Percentiles rank a stretch among this genome's conserved stretches.
These are phyloP conservation scores for Lentinula sp. DNA, from an alignment of 768 basidiomycete genomes.

Conservation along the genomic window DNA sequence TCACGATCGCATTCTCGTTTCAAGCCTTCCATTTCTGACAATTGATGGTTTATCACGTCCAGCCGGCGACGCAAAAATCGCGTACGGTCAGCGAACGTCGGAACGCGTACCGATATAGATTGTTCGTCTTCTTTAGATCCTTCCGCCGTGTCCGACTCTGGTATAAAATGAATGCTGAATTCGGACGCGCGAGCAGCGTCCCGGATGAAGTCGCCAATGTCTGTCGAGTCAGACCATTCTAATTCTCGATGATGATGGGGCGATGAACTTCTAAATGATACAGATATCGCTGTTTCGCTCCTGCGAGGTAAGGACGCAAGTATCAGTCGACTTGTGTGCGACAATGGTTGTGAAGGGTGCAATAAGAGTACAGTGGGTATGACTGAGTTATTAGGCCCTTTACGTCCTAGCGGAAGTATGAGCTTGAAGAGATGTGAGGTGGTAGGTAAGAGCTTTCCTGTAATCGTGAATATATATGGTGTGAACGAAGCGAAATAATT, in stretches of 20 bases:
- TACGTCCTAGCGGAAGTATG: slow-evolving; percentile 41
- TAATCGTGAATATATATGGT: background rate
- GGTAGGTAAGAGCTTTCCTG: slow-evolving; percentile 58
- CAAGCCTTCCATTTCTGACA: slow-evolving; percentile 44
- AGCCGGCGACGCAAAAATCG: slow-evolving; percentile 48
- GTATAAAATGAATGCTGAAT: slow-evolving; percentile 42
- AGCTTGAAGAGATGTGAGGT: slow-evolving; percentile 63
- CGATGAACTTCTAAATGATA: slow-evolving; percentile 42
- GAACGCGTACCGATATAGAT: slow-evolving; percentile 47
- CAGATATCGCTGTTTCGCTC: slow-evolving; percentile 7
- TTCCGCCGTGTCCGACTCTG: background rate
- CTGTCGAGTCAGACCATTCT: slow-evolving; percentile 59
- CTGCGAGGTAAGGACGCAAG: slow-evolving; percentile 30
- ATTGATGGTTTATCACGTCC: slow-evolving; percentile 30
- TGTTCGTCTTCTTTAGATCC: slow-evolving; percentile 5
- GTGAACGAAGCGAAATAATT: background rate
- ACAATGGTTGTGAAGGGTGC: slow-evolving; percentile 65
- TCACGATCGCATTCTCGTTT: slow-evolving; percentile 51
- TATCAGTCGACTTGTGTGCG: slow-evolving; percentile 56
- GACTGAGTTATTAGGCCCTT: slow-evolving; percentile 7
- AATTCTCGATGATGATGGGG: slow-evolving; percentile 16
- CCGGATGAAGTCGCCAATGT: slow-evolving; percentile 60
- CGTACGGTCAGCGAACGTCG: slow-evolving; percentile 58
- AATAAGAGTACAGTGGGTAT: slow-evolving; percentile 52
- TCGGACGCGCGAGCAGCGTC: slow-evolving; percentile 49